Evolutionary conservation across 202 grass and related monocot species (phyloP).

Genomic region (Cymbopogon flexuosus): DNA sequence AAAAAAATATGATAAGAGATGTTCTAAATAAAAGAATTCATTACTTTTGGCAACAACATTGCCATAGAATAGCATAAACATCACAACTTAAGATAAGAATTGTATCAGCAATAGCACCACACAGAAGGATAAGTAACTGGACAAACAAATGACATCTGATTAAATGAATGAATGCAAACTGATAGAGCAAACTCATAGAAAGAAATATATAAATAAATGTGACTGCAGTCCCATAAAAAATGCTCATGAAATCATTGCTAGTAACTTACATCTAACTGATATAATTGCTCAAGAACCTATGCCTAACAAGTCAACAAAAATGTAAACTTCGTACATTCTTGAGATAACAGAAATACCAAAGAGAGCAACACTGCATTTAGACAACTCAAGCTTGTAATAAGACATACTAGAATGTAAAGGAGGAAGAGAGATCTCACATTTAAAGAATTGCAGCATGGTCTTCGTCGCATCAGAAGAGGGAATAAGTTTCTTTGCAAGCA

Average conservation of each 20-base stretch:
- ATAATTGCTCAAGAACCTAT: background rate
- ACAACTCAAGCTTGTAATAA: slow-evolving; percentile 1
- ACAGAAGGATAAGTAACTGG: background rate
- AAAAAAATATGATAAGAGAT: background rate
- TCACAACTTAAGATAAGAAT: background rate
- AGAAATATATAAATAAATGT: background rate
- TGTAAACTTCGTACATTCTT: background rate
- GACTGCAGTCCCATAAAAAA: background rate
- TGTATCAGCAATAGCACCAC: background rate
- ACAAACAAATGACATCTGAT: background rate
- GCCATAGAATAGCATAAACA: background rate
- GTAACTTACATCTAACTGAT: background rate
- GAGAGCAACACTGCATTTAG: background rate
- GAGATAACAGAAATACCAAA: slow-evolving; percentile 5
- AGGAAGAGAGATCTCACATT: slow-evolving; percentile 67
- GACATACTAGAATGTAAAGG: background rate
- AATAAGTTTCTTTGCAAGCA: slow-evolving; percentile 67
- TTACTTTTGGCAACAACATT: background rate
- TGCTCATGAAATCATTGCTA: background rate
- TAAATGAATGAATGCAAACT: background rate
- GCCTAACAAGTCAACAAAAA: background rate
- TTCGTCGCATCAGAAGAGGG: slow-evolving; percentile 54
- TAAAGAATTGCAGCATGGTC: slow-evolving; percentile 93
- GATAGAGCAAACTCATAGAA: background rate
- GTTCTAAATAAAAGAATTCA: background rate